Conservation (phyloP, 2,329 filamentous ascomycete genomes). For the Thielaviopsis euricoi region DNA sequence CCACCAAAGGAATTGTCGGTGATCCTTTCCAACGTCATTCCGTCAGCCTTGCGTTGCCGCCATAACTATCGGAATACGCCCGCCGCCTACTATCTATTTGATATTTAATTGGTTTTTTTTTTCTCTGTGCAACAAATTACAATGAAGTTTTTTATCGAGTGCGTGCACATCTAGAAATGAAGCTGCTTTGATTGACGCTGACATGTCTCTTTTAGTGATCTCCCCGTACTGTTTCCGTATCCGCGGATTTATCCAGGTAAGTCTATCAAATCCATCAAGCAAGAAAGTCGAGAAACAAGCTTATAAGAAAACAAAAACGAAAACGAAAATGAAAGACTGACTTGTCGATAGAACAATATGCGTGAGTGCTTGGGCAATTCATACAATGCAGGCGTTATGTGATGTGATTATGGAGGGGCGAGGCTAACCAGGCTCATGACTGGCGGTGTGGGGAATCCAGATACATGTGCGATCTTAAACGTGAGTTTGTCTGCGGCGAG, state of each 20-base stretch:
- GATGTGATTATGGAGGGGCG: no score
- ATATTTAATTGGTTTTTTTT: no score
- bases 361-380: constrained; percentile 17
- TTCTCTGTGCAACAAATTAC: constrained; percentile 12
- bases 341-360: constrained; percentile 33
- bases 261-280: constrained; percentile 11
- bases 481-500: constrained; percentile 19
- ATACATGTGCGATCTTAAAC: constrained; percentile 42
- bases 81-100: no score
- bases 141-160: constrained; percentile 39
- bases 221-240: constrained; percentile 41
- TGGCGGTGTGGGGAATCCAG: constrained; percentile 16
- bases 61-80: no score
- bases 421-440: no score
- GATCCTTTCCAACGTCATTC: background rate
- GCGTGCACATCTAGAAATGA: constrained; percentile 14
- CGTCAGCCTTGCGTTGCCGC: no score
- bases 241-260: constrained; percentile 41
- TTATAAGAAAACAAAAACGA: no score
- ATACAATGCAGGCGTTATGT: background rate
- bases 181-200: no score
- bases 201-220: constrained; percentile 26
- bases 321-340: background rate
- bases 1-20: background rate
- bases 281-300: background rate